A percentile compares a stretch with the other conserved stretches of the same genome.
Conservation (phyloP, 2,329 filamentous ascomycete genomes). For the Phyllosticta citrichinensis region DNA sequence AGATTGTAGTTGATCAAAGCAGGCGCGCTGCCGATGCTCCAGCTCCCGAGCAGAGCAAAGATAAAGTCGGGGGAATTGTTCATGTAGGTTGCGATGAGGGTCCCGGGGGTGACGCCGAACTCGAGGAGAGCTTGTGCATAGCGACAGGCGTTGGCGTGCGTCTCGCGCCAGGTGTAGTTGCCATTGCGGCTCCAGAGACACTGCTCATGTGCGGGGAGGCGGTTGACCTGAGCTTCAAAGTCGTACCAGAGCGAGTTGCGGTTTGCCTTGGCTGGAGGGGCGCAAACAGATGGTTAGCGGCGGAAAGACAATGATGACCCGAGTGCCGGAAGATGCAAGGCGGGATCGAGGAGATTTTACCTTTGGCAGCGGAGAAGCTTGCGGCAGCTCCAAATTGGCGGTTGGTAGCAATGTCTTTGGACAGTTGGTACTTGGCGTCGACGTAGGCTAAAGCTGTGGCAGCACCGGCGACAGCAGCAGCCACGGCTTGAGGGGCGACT, state of each 20-base stretch:
- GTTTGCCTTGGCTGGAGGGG: constrained; percentile 20
- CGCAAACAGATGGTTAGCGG: background rate
- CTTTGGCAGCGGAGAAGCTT: constrained; percentile 1
- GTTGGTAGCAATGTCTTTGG: constrained; percentile 40
- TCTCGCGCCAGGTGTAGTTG: constrained; percentile 40
- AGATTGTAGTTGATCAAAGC: constrained; percentile 66
- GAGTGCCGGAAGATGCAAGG: constrained; percentile 15
- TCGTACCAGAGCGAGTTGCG: constrained; percentile 55
- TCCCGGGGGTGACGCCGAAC: constrained; percentile 44
- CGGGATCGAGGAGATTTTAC: constrained; percentile 32
- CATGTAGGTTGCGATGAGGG: constrained; percentile 57
- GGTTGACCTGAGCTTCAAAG: constrained; percentile 46
- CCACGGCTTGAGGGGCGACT: background rate
- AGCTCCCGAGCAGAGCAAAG: constrained; percentile 45
- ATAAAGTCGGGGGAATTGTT: constrained; percentile 59
- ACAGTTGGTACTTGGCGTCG: constrained; percentile 59
- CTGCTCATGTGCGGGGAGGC: constrained; percentile 22
- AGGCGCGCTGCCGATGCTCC: constrained; percentile 57
- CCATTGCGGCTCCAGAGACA: constrained; percentile 45
- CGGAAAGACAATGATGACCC: constrained; percentile 14
- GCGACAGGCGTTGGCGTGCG: constrained; percentile 25
- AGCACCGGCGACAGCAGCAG: constrained; percentile 16
- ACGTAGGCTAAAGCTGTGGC: constrained; percentile 47
- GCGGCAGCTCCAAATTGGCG: background rate
- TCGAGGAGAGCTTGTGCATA: constrained; percentile 28